A percentile compares a stretch with the other conserved stretches of the same genome.
These are phyloP conservation scores for Vigna trinervia DNA, from an alignment of 306 rosid species.

Conservation along the genomic window DNA sequence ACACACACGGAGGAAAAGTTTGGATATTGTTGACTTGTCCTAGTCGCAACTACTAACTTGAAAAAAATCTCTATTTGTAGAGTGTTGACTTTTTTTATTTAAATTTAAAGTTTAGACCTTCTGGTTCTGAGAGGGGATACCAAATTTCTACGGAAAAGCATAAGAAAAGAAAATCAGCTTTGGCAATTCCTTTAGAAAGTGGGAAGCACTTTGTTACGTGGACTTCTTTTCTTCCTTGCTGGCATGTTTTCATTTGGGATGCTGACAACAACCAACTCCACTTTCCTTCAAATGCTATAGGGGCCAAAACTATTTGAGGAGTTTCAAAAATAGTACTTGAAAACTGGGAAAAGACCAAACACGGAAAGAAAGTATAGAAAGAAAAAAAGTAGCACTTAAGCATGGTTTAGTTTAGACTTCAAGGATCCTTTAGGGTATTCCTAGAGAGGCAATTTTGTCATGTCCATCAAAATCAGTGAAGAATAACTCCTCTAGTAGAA, in stretches of 20 bases:
- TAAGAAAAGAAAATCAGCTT: background rate
- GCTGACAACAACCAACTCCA: slow-evolving; percentile 22
- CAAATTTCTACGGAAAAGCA: slow-evolving; percentile 29
- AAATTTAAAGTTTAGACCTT: slow-evolving; percentile 32
- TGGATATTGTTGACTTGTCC: slow-evolving; percentile 43
- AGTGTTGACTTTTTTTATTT: slow-evolving; percentile 34
- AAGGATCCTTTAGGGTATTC: background rate
- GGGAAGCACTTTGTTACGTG: slow-evolving; percentile 19
- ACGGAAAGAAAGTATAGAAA: background rate
- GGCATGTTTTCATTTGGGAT: slow-evolving; percentile 16
- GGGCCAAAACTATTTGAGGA: slow-evolving; percentile 3
- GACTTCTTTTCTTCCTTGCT: slow-evolving; percentile 18
- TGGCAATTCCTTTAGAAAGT: slow-evolving; percentile 24
- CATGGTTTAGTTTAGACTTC: background rate
- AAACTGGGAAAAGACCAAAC: slow-evolving; percentile 4
- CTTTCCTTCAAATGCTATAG: slow-evolving; percentile 9
- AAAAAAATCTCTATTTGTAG: slow-evolving; percentile 22
- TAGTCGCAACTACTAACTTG: slow-evolving; percentile 15
- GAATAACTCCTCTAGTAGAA: background rate
- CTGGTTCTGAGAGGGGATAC: background rate
- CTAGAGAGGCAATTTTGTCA: slow-evolving; percentile 1
- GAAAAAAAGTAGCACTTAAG: background rate
- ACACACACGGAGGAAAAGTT: slow-evolving; percentile 21
- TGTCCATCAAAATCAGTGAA: slow-evolving; percentile 33
- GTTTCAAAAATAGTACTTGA: background rate